These are phyloP conservation scores for Sporobolomyces roseus DNA, from an alignment of 768 basidiomycete genomes.

Conservation along the genomic window DNA sequence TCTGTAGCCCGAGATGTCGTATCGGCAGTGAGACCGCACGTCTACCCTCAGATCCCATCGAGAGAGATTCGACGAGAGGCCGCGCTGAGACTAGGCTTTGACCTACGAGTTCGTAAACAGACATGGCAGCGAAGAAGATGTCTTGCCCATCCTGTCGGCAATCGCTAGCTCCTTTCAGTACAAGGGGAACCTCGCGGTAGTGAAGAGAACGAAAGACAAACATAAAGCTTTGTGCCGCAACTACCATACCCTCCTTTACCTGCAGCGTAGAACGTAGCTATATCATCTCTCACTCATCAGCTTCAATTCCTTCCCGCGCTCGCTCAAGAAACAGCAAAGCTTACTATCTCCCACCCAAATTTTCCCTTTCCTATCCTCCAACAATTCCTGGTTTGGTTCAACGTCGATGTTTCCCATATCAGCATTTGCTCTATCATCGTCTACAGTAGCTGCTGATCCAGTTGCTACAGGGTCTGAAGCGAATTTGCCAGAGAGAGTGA, in stretches of 20 bases:
- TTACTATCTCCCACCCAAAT: conserved; percentile 22
- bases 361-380: conserved; percentile 3
- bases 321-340: too few relatives aligned
- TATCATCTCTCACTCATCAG: too few relatives aligned
- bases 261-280: conserved; percentile 9
- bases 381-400: not conserved
- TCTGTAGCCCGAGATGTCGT: not conserved
- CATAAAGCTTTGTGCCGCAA: conserved; percentile 19
- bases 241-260: conserved; percentile 23
- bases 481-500: conserved; percentile 19
- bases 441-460: conserved; percentile 1
- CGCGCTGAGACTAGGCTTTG: not conserved
- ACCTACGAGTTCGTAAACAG: conserved; percentile 3
- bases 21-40: not conserved
- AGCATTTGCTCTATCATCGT: not conserved
- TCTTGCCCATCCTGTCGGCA: conserved; percentile 25
- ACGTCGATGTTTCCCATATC: not conserved
- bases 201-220: not conserved
- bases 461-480: conserved; percentile 18
- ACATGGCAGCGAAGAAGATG: conserved; percentile 19
- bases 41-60: too few relatives aligned
- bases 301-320: too few relatives aligned
- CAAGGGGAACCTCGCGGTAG: not conserved
- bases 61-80: not conserved
- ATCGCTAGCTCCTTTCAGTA: not conserved